Percentiles rank a stretch among this genome's conserved stretches.
phyloP scores from a whole-genome alignment of 192 early-diverging fungal genomes.

The Bifiguratus adelaidae region DNA sequence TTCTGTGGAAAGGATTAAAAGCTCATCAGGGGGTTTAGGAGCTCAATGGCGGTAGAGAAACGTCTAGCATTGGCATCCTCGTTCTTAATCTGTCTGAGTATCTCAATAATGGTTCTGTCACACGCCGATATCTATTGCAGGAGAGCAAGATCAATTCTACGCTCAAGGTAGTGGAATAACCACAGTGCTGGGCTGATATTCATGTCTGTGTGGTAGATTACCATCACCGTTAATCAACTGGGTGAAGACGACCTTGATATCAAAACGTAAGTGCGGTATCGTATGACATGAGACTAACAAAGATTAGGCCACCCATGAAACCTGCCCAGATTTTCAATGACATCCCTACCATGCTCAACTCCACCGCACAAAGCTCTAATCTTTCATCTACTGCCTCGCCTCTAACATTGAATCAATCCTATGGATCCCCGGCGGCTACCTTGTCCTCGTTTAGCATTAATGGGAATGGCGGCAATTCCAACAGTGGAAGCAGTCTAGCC shows the following conservation, averaged over 20 bases:
- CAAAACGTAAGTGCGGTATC: constrained; percentile 14
- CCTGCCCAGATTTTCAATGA: constrained; percentile 20
- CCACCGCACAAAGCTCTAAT: no score
- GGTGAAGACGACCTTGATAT: constrained; percentile 6
- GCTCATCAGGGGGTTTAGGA: constrained; percentile 26
- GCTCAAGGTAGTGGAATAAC: constrained; percentile 43
- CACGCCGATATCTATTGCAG: constrained; percentile 48
- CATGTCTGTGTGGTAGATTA: constrained; percentile 12
- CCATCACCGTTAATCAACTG: constrained; percentile 19
- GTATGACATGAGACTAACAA: neutral
- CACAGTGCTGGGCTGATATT: neutral
- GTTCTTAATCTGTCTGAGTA: constrained; percentile 75
- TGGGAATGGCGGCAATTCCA: no score
- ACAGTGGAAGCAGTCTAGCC: no score
- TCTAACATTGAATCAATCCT: no score
- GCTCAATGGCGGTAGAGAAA: constrained; percentile 43
- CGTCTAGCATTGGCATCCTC: constrained; percentile 55
- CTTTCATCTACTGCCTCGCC: no score
- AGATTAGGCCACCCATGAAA: constrained; percentile 19
- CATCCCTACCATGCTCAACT: constrained; percentile 22
- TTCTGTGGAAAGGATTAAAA: no score
- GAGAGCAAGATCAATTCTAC: constrained; percentile 74
- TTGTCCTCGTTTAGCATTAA: no score
- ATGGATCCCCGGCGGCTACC: no score
- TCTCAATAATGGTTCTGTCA: constrained; percentile 36